These are phyloP conservation scores for Notholithocarpus densiflorus DNA, from an alignment of 306 rosid species.

Conservation along the genomic window DNA sequence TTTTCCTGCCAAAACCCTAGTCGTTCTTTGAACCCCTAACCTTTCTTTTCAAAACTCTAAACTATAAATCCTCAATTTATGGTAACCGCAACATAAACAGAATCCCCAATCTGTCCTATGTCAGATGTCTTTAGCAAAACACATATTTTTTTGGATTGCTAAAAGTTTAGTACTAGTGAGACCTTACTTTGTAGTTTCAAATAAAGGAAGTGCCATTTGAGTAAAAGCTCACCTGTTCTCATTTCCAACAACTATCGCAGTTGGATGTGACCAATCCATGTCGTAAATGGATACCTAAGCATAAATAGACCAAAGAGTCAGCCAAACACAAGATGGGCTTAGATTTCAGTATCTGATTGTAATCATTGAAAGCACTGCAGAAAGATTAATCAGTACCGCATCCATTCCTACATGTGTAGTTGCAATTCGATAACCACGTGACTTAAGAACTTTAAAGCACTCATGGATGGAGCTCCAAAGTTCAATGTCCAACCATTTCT, in stretches of 20 bases:
- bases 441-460: constrained; percentile 66
- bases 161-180: too few relatives aligned
- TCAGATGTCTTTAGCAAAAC: too few relatives aligned
- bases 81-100: too few relatives aligned
- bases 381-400: constrained; percentile 46
- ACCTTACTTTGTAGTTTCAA: too few relatives aligned
- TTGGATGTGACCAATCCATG: constrained; percentile 89
- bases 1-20: neutral
- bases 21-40: neutral
- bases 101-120: too few relatives aligned
- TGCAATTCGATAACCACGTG: constrained; percentile 86
- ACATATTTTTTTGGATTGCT: too few relatives aligned
- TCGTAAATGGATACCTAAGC: constrained; percentile 71
- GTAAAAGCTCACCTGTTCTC: constrained; percentile 57
- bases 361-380: constrained; percentile 1
- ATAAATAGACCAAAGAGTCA: constrained; percentile 20
- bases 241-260: constrained; percentile 85
- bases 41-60: too few relatives aligned
- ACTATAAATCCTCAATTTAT: too few relatives aligned
- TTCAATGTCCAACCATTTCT: constrained; percentile 99
- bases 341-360: neutral
- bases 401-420: constrained; percentile 83
- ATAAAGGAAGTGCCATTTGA: too few relatives aligned
- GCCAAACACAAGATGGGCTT: neutral
- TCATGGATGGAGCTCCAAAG: constrained; percentile 74